Conservation (phyloP, 306 rosid genomes). For the Quercus cerris region DNA sequence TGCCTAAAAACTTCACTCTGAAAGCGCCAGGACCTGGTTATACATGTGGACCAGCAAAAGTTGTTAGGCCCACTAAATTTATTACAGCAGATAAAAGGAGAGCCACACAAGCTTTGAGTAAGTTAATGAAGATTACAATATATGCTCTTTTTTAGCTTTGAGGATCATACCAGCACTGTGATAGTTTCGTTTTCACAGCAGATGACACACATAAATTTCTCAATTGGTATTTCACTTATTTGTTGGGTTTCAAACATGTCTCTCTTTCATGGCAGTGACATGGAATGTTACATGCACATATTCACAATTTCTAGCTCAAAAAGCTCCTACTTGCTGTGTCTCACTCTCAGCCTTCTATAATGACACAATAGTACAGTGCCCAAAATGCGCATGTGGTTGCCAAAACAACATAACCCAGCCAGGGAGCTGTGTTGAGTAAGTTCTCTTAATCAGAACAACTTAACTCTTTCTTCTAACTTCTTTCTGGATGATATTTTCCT, state of each 20-base stretch:
- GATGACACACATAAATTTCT: not conserved
- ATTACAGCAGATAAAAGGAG: conserved; percentile 62
- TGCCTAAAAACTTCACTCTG: conserved; percentile 70
- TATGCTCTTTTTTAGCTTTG: not conserved
- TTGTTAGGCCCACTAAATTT: conserved; percentile 57
- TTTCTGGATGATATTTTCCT: not conserved
- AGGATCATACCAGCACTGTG: not conserved
- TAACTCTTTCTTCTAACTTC: conserved; percentile 5
- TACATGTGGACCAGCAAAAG: conserved; percentile 63
- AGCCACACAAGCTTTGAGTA: conserved; percentile 79
- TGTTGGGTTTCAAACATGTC: not conserved
- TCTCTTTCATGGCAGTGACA: conserved; percentile 64
- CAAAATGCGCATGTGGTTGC: conserved; percentile 79
- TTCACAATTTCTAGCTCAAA: conserved; percentile 79
- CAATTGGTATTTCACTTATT: not conserved
- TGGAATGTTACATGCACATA: conserved; percentile 89
- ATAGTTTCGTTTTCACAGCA: not conserved
- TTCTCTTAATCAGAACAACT: conserved; percentile 5
- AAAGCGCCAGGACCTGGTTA: conserved; percentile 88
- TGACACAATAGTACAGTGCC: conserved; percentile 70
- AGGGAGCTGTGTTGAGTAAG: conserved; percentile 76
- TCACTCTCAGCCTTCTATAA: conserved; percentile 85
- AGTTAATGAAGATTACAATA: conserved; percentile 26
- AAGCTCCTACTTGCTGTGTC: conserved; percentile 82
- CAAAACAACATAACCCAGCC: conserved; percentile 43